phyloP scores from a whole-genome alignment of 2,329 filamentous ascomycete genomes.

The Bertia moriformis region DNA sequence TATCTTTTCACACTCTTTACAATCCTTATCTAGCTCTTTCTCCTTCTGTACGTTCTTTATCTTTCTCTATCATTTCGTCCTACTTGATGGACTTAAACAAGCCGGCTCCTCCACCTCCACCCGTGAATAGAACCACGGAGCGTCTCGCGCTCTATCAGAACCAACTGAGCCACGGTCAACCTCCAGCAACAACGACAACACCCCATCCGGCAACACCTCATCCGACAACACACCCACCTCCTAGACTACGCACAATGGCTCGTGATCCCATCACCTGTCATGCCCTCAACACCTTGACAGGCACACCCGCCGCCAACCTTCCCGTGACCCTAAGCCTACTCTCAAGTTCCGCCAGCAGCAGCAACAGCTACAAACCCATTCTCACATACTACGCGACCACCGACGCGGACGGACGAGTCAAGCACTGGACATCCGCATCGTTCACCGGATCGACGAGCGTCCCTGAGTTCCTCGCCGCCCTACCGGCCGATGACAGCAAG shows the following conservation, averaged over 20 bases:
- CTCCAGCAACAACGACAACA: neutral
- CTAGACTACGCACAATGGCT: neutral
- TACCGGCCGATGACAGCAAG: conserved; percentile 18
- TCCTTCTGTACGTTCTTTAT: no score
- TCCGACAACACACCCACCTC: neutral
- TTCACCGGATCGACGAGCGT: conserved; percentile 5
- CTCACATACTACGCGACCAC: conserved; percentile 20
- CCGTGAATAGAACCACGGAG: neutral
- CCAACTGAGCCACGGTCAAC: neutral
- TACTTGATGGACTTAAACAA: neutral
- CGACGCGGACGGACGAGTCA: conserved; percentile 27
- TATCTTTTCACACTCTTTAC: neutral
- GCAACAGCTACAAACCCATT: neutral
- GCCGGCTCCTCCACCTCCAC: no score
- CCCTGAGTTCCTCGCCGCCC: conserved; percentile 13
- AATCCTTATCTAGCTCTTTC: no score
- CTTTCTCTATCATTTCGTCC: no score
- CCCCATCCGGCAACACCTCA: neutral
- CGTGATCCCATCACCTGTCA: conserved; percentile 1
- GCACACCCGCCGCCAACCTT: neutral
- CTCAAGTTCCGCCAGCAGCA: neutral
- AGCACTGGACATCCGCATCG: conserved; percentile 18
- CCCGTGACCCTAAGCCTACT: neutral
- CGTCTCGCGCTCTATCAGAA: neutral
- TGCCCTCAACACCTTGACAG: conserved; percentile 1